These are phyloP conservation scores for Solanum tarijense DNA, from an alignment of 257 asterid genomes.

Conservation along the genomic window DNA sequence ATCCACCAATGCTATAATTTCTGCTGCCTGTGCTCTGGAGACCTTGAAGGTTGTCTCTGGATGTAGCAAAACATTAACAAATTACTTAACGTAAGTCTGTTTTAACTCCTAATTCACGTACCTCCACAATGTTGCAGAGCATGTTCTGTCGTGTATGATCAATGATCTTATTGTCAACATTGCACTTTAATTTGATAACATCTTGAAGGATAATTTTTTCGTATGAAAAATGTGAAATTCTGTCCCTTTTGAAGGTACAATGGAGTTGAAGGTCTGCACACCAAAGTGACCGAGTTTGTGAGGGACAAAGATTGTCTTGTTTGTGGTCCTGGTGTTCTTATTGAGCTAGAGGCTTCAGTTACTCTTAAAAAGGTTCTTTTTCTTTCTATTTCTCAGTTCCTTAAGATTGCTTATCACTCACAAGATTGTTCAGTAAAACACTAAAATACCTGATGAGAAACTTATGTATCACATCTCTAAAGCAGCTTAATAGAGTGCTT, in stretches of 20 bases:
- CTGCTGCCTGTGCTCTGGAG: slow-evolving; percentile 96
- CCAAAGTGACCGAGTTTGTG: slow-evolving; percentile 80
- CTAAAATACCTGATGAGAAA: neutral
- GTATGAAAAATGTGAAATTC: neutral
- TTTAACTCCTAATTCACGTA: neutral
- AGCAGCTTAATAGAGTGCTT: neutral
- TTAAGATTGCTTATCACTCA: neutral
- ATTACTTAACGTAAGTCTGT: slow-evolving; percentile 73
- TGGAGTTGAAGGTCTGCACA: slow-evolving; percentile 96
- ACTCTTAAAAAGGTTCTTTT: slow-evolving; percentile 61
- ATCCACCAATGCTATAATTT: slow-evolving; percentile 92
- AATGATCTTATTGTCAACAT: neutral
- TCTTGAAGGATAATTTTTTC: neutral
- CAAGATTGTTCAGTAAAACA: neutral
- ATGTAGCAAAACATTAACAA: slow-evolving; percentile 78
- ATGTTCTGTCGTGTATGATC: neutral
- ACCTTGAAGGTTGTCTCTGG: slow-evolving; percentile 93
- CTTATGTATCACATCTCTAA: neutral
- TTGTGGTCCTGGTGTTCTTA: slow-evolving; percentile 97
- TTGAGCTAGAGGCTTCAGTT: slow-evolving; percentile 71
- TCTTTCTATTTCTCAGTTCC: slow-evolving; percentile 1
- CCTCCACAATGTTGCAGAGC: neutral
- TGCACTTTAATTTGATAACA: neutral
- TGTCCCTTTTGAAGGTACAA: slow-evolving; percentile 43
- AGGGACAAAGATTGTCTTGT: slow-evolving; percentile 80